Evolutionary conservation across 2,329 filamentous ascomycete species (phyloP).

Genomic region (Fusarium agapanthi): DNA sequence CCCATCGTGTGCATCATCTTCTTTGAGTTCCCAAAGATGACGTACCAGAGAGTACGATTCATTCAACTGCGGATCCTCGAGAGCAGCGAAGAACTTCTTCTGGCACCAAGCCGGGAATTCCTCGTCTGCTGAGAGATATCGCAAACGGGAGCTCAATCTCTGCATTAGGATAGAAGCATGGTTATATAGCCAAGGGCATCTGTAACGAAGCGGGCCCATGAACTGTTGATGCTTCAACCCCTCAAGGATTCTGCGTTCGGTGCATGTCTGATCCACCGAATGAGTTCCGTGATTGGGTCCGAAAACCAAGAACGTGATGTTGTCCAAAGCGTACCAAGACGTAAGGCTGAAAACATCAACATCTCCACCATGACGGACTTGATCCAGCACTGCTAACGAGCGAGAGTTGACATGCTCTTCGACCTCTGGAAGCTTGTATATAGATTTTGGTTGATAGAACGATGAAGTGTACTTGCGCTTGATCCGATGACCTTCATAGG

Average conservation of each 20-base stretch:
- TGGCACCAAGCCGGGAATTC: not conserved
- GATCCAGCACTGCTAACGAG: not conserved
- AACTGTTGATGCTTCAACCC: not conserved
- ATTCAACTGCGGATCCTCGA: not conserved
- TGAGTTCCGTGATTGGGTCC: not conserved
- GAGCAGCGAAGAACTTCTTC: not conserved
- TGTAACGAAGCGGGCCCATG: not conserved
- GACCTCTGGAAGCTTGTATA: not conserved
- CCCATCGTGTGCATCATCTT: not conserved
- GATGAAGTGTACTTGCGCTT: not conserved
- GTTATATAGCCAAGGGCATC: not conserved
- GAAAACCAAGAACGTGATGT: not conserved
- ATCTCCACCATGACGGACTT: not conserved
- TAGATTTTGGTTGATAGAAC: not conserved
- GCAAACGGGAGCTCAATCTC: not conserved
- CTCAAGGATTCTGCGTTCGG: not conserved
- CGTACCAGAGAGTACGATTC: not conserved
- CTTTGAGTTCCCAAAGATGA: not conserved
- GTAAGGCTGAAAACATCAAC: not conserved
- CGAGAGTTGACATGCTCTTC: not conserved
- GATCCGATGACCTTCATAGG: not conserved
- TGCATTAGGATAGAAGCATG: not conserved
- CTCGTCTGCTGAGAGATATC: not conserved
- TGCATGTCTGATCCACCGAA: not conserved
- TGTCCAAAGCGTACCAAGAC: not conserved